A percentile compares a stretch with the other conserved stretches of the same genome.
Conservation (phyloP, 306 rosid species). For the Dryas alaskensis region DNA sequence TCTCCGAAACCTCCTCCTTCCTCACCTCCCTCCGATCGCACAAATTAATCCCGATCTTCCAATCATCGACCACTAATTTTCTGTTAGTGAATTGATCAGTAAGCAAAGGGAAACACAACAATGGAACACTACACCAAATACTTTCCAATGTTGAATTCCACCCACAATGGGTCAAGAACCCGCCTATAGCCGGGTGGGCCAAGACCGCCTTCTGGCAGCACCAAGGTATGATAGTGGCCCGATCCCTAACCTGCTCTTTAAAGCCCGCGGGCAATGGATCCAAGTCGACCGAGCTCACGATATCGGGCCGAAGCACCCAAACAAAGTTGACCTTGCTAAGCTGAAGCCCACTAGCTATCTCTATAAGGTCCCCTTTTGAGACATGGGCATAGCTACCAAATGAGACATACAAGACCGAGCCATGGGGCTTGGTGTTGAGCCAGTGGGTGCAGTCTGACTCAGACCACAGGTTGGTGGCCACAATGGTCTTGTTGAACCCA, state of each 20-base stretch:
- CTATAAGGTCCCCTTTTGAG: constrained; percentile 16
- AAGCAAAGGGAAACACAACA: constrained; percentile 52
- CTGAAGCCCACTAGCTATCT: constrained; percentile 49
- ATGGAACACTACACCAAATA: constrained; percentile 46
- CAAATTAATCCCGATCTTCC: constrained; percentile 54
- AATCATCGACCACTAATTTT: constrained; percentile 56
- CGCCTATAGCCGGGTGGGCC: constrained; percentile 50
- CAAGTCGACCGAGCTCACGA: constrained; percentile 44
- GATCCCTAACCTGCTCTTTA: constrained; percentile 28
- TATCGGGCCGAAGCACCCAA: constrained; percentile 54
- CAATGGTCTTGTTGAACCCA: constrained; percentile 37
- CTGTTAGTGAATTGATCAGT: constrained; percentile 65
- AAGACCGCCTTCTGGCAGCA: constrained; percentile 47
- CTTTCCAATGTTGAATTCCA: constrained; percentile 64
- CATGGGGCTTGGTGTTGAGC: constrained; percentile 47
- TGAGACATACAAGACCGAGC: constrained; percentile 52
- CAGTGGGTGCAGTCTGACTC: constrained; percentile 58
- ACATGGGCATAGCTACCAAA: constrained; percentile 65
- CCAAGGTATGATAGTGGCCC: constrained; percentile 48
- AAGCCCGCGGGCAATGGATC: constrained; percentile 48
- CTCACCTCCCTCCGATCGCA: constrained; percentile 11
- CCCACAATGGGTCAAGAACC: constrained; percentile 60
- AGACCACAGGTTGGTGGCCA: constrained; percentile 59
- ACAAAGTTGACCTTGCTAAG: constrained; percentile 41
- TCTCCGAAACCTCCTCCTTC: constrained; percentile 32